Evolutionary conservation across 805 yeast genomes (phyloP).

Genomic region (Sungouiella thailandica): DNA sequence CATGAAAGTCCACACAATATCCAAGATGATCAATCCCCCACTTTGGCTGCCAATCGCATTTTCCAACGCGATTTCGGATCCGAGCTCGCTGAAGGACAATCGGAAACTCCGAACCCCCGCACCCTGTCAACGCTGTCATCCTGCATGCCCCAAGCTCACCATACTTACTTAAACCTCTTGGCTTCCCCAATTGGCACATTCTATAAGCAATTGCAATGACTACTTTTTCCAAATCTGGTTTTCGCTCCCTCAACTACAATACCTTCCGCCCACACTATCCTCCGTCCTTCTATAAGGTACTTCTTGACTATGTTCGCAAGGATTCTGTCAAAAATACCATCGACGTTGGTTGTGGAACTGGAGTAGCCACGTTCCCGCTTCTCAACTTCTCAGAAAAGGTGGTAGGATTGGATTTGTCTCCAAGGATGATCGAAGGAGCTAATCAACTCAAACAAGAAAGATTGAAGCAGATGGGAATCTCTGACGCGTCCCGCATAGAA

Average conservation of each 20-base stretch:
- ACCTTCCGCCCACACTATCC: slow-evolving; percentile 42
- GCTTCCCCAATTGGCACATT: too few species aligned
- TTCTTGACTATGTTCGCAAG: slow-evolving; percentile 22
- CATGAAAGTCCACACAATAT: too few species aligned
- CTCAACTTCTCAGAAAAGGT: slow-evolving; percentile 33
- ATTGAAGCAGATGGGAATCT: slow-evolving; percentile 20
- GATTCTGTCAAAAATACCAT: slow-evolving; percentile 21
- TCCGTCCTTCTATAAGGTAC: slow-evolving; percentile 27
- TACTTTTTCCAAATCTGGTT: slow-evolving; percentile 11
- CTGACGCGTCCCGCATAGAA: slow-evolving; percentile 21
- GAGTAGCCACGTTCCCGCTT: slow-evolving; percentile 45
- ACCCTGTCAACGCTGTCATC: too few species aligned
- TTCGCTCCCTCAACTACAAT: slow-evolving; percentile 16
- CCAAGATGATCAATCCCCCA: too few species aligned
- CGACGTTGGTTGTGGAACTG: slow-evolving; percentile 52
- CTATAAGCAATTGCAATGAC: too few species aligned
- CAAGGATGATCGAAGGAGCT: slow-evolving; percentile 44
- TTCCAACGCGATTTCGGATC: too few species aligned
- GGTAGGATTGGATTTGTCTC: slow-evolving; percentile 44
- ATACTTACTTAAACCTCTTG: too few species aligned
- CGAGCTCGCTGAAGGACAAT: too few species aligned
- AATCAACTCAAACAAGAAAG: slow-evolving; percentile 20
- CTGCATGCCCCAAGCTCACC: too few species aligned
- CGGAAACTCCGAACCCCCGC: too few species aligned
- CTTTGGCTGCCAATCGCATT: too few species aligned